These are phyloP conservation scores for Fusarium phyllophilum DNA, from an alignment of 2,329 filamentous ascomycete genomes.

Conservation along the genomic window DNA sequence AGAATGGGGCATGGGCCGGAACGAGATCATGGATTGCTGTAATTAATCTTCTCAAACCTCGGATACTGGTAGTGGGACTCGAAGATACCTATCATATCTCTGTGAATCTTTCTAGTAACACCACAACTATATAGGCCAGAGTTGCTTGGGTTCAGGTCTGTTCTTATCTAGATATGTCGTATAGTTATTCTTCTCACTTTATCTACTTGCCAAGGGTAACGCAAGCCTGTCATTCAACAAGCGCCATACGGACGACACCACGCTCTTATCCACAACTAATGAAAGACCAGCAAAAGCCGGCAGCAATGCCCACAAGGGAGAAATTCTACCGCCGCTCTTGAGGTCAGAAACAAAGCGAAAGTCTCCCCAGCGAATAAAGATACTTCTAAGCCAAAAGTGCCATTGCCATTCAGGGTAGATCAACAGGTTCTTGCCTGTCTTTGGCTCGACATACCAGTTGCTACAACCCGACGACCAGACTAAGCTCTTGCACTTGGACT, in stretches of 20 bases:
- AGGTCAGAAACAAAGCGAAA: background rate
- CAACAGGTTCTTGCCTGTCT: background rate
- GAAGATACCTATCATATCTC: background rate
- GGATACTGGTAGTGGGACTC: background rate
- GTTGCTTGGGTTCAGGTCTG: accelerated
- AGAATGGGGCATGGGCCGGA: background rate
- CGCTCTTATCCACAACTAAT: background rate
- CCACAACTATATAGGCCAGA: accelerated
- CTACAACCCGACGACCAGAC: background rate
- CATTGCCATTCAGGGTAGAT: background rate
- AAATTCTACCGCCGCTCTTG: background rate
- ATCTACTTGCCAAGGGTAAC: background rate
- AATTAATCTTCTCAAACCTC: background rate
- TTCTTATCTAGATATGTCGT: background rate
- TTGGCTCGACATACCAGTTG: background rate
- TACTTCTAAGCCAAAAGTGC: background rate
- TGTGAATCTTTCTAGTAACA: background rate
- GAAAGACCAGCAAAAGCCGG: background rate
- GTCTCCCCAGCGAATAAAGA: background rate
- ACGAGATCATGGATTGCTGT: background rate
- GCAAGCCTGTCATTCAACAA: background rate
- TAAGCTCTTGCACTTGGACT: background rate
- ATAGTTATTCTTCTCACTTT: accelerated
- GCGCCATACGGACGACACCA: accelerated
- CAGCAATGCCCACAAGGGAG: background rate